A percentile compares a stretch with the other conserved stretches of the same genome.
Conservation (phyloP, 768 basidiomycete species). For the Pulveroboletus sp. region DNA sequence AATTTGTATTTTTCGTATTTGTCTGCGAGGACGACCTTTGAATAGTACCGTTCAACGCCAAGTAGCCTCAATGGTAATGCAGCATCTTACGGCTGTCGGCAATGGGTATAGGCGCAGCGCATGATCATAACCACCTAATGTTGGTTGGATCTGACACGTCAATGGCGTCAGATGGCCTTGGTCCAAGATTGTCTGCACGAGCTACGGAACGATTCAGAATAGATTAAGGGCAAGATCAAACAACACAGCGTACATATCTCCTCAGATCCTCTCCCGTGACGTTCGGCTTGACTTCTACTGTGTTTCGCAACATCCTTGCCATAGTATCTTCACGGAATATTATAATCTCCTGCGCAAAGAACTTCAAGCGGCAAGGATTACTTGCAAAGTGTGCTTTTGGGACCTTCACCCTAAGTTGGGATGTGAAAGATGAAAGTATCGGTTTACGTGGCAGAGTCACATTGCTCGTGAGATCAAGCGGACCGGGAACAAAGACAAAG, state of each 20-base stretch:
- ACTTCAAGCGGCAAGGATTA: conserved; percentile 92
- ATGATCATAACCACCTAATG: conserved; percentile 87
- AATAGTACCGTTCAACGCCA: conserved; percentile 5
- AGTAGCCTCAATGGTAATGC: background rate
- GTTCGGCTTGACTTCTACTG: conserved; percentile 82
- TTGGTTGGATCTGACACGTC: conserved; percentile 79
- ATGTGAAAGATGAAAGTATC: conserved; percentile 69
- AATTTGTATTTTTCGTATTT: conserved; percentile 94
- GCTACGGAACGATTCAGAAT: conserved; percentile 39
- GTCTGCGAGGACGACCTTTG: conserved; percentile 86
- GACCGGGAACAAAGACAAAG: conserved; percentile 94
- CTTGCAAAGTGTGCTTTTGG: conserved; percentile 80
- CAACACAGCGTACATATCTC: conserved; percentile 64
- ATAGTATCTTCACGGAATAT: conserved; percentile 90
- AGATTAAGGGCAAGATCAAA: background rate
- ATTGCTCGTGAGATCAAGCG: conserved; percentile 81
- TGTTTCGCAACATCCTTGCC: conserved; percentile 89
- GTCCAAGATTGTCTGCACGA: conserved; percentile 94
- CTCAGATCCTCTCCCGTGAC: conserved; percentile 77
- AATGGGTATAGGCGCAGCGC: conserved; percentile 88
- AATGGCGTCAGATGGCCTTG: conserved; percentile 93
- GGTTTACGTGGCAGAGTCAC: conserved; percentile 77
- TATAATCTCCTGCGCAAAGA: conserved; percentile 94
- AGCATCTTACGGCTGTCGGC: conserved; percentile 75
- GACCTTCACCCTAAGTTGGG: conserved; percentile 64